These are phyloP conservation scores for Acanthamoeba castellanii DNA, from an alignment of 208 protist species.

Conservation along the genomic window DNA sequence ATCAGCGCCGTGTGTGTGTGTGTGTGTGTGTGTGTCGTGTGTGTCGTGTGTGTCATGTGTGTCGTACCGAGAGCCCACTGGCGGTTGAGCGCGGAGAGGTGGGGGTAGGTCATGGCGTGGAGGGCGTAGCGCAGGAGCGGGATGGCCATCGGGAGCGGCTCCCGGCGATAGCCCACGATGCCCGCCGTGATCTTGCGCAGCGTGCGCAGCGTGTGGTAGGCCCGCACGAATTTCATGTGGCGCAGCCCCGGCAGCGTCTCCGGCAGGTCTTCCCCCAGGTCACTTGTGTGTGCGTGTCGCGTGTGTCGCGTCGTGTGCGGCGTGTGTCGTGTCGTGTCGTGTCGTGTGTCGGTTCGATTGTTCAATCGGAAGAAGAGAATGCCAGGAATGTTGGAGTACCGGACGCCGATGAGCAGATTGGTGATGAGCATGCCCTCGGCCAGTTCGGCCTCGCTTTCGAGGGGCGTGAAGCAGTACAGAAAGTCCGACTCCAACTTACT, in stretches of 20 bases:
- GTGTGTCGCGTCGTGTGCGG: background rate
- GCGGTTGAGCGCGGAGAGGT: slow-evolving; percentile 42
- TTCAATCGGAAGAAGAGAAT: too few relatives aligned
- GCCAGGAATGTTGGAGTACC: background rate
- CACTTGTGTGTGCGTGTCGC: too few relatives aligned
- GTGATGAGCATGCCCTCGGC: slow-evolving; percentile 60
- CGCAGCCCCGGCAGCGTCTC: slow-evolving; percentile 20
- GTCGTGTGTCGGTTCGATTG: too few relatives aligned
- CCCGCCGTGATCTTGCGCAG: slow-evolving; percentile 22
- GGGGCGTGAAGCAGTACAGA: slow-evolving; percentile 36
- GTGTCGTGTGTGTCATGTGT: background rate
- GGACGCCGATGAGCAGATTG: slow-evolving; percentile 15
- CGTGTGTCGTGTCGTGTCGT: too few relatives aligned
- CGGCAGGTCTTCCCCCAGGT: slow-evolving; percentile 27
- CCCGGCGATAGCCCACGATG: background rate
- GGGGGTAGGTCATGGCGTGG: slow-evolving; percentile 16
- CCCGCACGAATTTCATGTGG: slow-evolving; percentile 21
- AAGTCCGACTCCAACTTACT: slow-evolving; percentile 24
- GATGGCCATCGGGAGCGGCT: background rate
- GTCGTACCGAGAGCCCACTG: slow-evolving; percentile 27
- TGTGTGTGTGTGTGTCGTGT: background rate
- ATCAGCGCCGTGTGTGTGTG: background rate
- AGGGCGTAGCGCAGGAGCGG: slow-evolving; percentile 54
- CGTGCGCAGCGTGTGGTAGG: slow-evolving; percentile 38
- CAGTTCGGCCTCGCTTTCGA: slow-evolving; percentile 29